phyloP scores from a whole-genome alignment of 192 early-diverging fungal species.

The Dimargaris cristalligena region DNA sequence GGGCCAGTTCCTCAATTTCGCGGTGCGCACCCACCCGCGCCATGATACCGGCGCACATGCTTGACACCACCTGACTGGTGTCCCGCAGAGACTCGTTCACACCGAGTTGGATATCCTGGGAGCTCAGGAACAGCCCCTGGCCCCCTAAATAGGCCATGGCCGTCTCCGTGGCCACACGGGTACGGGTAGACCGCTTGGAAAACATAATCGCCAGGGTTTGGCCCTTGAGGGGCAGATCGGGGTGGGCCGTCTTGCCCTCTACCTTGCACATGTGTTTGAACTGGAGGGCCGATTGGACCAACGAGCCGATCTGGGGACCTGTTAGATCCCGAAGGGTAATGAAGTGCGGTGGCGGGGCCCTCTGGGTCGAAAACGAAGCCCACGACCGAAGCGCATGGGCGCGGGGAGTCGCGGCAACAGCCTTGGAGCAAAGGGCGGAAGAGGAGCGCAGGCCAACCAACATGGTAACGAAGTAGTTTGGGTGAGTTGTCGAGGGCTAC shows the following conservation, averaged over 20 bases:
- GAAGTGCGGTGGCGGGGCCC: conserved; percentile 41
- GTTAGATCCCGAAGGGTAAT: conserved; percentile 71
- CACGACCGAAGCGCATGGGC: no score
- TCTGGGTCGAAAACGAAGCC: no score
- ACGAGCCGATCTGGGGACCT: conserved; percentile 50
- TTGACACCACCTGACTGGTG: conserved; percentile 76
- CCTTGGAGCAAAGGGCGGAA: no score
- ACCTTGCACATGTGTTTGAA: conserved; percentile 60
- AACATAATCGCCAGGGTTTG: conserved; percentile 88
- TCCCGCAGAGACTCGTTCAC: conserved; percentile 89
- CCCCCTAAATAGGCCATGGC: conserved; percentile 86
- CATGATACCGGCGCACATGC: conserved; percentile 93
- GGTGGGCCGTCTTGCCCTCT: conserved; percentile 27
- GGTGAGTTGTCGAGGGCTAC: no score
- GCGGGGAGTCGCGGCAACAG: no score
- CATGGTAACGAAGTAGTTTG: no score
- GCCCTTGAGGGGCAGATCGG: conserved; percentile 44
- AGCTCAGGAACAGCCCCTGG: conserved; percentile 86
- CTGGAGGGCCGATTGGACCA: conserved; percentile 62
- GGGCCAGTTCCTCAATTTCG: conserved; percentile 76
- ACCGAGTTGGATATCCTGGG: conserved; percentile 90
- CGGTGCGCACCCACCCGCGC: conserved; percentile 78
- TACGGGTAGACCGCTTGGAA: conserved; percentile 90
- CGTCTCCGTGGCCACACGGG: conserved; percentile 85
- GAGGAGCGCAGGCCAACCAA: no score